phyloP scores from a whole-genome alignment of 2,329 filamentous ascomycete genomes.

The Colletotrichum trifolii region DNA sequence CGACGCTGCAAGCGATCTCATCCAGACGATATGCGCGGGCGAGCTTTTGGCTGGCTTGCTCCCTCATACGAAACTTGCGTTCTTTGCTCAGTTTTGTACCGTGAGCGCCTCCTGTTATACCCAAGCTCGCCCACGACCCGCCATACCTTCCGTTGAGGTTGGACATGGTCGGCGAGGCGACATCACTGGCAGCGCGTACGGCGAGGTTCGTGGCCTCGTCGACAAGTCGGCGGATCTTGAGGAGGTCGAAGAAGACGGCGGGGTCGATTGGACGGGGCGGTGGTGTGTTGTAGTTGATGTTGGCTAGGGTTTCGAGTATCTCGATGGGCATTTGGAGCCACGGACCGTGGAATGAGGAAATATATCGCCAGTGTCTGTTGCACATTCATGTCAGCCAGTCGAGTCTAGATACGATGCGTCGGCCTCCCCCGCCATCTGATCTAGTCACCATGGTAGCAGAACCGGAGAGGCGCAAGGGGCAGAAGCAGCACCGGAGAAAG shows the following conservation, averaged over 20 bases:
- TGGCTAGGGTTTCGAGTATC: constrained; percentile 81
- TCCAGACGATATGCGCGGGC: constrained; percentile 82
- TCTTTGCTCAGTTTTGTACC: constrained; percentile 78
- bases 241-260: constrained; percentile 83
- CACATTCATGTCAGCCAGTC: constrained; percentile 35
- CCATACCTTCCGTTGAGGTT: constrained; percentile 58
- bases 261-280: constrained; percentile 82
- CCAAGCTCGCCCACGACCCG: constrained; percentile 57
- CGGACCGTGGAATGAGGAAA: constrained; percentile 84
- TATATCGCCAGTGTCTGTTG: constrained; percentile 83
- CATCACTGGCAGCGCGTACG: constrained; percentile 80
- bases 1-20: constrained; percentile 85
- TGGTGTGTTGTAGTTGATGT: constrained; percentile 82
- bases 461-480: constrained; percentile 5
- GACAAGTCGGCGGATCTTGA: constrained; percentile 83
- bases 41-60: constrained; percentile 82
- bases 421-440: neutral
- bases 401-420: neutral
- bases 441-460: neutral
- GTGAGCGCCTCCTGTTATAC: constrained; percentile 65
- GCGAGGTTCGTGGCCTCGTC: constrained; percentile 84
- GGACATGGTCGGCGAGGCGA: constrained; percentile 72
- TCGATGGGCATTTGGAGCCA: constrained; percentile 85
- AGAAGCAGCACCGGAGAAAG: constrained; percentile 13
- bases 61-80: constrained; percentile 81